phyloP scores from a whole-genome alignment of 176 grass and related monocot genomes.

The Rhynchospora tenuis region DNA sequence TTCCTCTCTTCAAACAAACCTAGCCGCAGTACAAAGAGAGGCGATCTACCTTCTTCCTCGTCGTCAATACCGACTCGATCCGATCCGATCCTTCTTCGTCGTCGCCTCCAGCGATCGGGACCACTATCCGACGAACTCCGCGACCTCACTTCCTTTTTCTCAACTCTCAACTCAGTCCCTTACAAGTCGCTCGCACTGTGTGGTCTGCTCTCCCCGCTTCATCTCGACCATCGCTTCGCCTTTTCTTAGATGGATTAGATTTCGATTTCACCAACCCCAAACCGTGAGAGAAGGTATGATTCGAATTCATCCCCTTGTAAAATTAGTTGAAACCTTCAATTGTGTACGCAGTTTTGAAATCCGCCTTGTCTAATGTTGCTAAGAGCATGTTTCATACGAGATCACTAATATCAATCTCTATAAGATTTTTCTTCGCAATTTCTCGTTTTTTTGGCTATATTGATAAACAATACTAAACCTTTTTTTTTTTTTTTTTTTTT shows the following conservation, averaged over 20 bases:
- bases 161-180: constrained; percentile 19
- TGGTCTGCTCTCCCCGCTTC: constrained; percentile 46
- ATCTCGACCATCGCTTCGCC: constrained; percentile 49
- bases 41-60: too few species aligned
- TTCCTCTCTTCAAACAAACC: too few species aligned
- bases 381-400: constrained; percentile 84
- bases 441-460: neutral
- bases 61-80: constrained; percentile 49
- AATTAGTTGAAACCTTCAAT: neutral
- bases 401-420: constrained; percentile 98
- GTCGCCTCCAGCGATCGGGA: neutral
- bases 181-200: constrained; percentile 50
- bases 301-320: neutral
- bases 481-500: neutral
- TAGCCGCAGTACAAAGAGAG: too few species aligned
- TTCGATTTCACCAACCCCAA: constrained; percentile 63
- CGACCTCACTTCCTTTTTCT: constrained; percentile 34
- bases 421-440: constrained; percentile 33
- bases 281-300: constrained; percentile 59
- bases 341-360: neutral
- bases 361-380: constrained; percentile 71
- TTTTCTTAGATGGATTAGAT: constrained; percentile 37
- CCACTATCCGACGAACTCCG: constrained; percentile 33
- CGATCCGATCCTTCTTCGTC: constrained; percentile 59
- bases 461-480: neutral